A percentile compares a stretch with the other conserved stretches of the same genome.
These are phyloP conservation scores for Fusarium fujikuroi DNA, from an alignment of 2,329 filamentous ascomycete species.

Conservation along the genomic window DNA sequence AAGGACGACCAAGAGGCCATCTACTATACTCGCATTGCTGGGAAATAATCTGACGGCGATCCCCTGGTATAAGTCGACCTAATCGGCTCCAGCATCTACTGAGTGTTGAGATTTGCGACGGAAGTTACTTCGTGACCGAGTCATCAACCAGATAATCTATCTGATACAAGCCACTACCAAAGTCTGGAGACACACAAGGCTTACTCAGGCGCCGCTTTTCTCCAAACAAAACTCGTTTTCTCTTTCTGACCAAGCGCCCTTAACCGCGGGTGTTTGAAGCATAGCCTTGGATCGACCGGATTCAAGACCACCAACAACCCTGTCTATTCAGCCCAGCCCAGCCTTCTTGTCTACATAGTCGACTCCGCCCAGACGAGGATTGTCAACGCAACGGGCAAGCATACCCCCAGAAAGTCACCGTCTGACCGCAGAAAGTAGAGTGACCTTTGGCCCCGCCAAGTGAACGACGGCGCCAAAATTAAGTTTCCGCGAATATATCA, in stretches of 20 bases:
- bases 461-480: slow-evolving; percentile 48
- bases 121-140: slow-evolving; percentile 15
- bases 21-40: slow-evolving; percentile 20
- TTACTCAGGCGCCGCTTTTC: slow-evolving; percentile 26
- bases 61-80: slow-evolving; percentile 31
- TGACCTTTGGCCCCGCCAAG: slow-evolving; percentile 47
- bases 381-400: slow-evolving; percentile 44
- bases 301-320: slow-evolving; percentile 41
- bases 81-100: slow-evolving; percentile 20
- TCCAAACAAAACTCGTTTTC: slow-evolving; percentile 13
- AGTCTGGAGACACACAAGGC: slow-evolving; percentile 14
- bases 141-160: slow-evolving; percentile 27
- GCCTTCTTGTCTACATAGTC: slow-evolving; percentile 38
- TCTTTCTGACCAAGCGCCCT: slow-evolving; percentile 20
- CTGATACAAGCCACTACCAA: slow-evolving; percentile 35
- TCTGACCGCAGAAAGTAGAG: slow-evolving; percentile 51
- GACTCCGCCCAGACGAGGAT: slow-evolving; percentile 45
- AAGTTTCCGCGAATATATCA: slow-evolving; percentile 43
- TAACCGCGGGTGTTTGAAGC: slow-evolving; percentile 22
- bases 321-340: slow-evolving; percentile 41
- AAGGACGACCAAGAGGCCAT: slow-evolving; percentile 6
- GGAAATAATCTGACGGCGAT: slow-evolving; percentile 30
- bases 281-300: slow-evolving; percentile 15
- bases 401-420: slow-evolving; percentile 45
- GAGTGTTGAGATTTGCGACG: slow-evolving; percentile 5